phyloP scores from a whole-genome alignment of 2,329 filamentous ascomycete species.

The Zalaria obscura region DNA sequence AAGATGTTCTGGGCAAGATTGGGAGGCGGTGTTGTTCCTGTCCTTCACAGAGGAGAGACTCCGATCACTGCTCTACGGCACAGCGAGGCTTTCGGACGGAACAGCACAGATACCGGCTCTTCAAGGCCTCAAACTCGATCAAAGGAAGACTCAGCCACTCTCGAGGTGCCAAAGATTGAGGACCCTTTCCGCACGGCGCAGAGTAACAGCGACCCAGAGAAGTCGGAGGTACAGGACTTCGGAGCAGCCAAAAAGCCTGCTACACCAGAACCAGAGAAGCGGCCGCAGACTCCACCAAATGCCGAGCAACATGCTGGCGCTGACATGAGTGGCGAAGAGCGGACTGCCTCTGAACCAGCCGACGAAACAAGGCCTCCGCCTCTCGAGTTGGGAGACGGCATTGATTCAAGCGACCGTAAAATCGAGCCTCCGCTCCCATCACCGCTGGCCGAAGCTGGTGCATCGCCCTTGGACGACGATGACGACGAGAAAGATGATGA shows the following conservation, averaged over 20 bases:
- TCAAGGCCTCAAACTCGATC: background rate
- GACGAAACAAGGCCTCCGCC: too few relatives aligned
- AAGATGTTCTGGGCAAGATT: constrained; percentile 96
- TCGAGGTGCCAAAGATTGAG: background rate
- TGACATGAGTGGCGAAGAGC: background rate
- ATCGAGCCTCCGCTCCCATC: too few relatives aligned
- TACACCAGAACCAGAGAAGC: background rate
- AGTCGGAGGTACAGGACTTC: background rate
- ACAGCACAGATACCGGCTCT: background rate
- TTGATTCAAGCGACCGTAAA: too few relatives aligned
- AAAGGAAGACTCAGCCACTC: background rate
- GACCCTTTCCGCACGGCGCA: background rate
- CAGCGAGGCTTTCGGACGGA: background rate
- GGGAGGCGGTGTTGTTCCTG: constrained; percentile 76
- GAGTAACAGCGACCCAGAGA: background rate
- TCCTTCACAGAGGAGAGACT: background rate
- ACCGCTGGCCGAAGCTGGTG: too few relatives aligned
- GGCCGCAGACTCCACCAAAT: background rate
- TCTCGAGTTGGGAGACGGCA: too few relatives aligned
- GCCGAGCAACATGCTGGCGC: background rate
- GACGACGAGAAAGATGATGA: too few relatives aligned
- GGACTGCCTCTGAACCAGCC: too few relatives aligned
- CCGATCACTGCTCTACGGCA: background rate
- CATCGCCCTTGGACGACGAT: too few relatives aligned
- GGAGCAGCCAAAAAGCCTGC: background rate